Evolutionary conservation across 306 rosid genomes (phyloP), one percentile per base, ranked within the genome.

Genomic region (Pueraria montana): DNA sequence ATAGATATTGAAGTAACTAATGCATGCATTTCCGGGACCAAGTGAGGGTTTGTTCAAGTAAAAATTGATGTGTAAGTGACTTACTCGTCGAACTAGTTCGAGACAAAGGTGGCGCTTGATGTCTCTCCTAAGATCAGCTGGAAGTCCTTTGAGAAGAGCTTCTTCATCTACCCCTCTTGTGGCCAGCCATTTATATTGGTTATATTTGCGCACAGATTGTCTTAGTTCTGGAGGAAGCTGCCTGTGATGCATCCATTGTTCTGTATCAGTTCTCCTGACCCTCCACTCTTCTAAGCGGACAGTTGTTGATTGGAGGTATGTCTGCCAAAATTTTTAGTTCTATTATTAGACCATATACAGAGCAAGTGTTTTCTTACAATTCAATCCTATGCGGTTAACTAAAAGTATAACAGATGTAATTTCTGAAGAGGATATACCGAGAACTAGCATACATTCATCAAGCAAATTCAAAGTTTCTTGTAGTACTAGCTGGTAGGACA

Each of bases 281-380:
- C 98, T 91, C 99, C 99, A 96, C 80, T 96, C 99, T 84, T 96
- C 98, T 46, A 96, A 85, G n/a, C 97, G 90, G 20, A 91, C 93
- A 0, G 97, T 94, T 2, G 92, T 90, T 4, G 98, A 96, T 87
- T 96, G 99, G 0, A 96, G 94, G 77, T 94, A 96, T 32, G 92
- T 94, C 98, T 94, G 86, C 81, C 40, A 79, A 74, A 53, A 45
- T 77, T 62, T 62, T 18, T 8, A n/a, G 4, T 20, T 20, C 8
- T 58, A 46, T 69, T 68, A 17, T 12, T 34, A n/a, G n/a, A n/a
- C 40, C 8, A 24, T 16, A 50, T 40, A 12, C 32, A 16, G 24
- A 32, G 17, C 56, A 56, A 58, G 32, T 58, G 21, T 58, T 58
- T 58, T 58, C 32, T 23, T 10, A 21, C 7, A 21, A 4, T 23